Evolutionary conservation across 163 green algal species (phyloP).

Genomic region (Chlorella variabilis): DNA sequence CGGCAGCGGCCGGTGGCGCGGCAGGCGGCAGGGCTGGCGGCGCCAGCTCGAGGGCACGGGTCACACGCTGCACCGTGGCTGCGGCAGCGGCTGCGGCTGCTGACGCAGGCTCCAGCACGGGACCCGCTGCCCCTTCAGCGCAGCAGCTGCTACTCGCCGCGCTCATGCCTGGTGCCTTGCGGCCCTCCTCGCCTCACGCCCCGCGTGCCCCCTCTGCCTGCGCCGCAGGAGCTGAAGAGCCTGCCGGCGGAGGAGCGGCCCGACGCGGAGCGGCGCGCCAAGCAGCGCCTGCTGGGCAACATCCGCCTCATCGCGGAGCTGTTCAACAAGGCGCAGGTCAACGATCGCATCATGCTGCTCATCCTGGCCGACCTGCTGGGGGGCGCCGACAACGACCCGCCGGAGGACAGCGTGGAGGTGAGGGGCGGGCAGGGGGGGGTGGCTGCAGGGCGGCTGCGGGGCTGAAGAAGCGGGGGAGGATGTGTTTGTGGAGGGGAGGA

Average conservation of each 20-base stretch:
- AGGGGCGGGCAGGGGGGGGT: background rate
- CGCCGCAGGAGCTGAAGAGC: constrained; percentile 33
- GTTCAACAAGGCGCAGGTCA: constrained; percentile 86
- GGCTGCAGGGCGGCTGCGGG: background rate
- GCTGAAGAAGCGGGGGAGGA: background rate
- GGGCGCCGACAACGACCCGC: constrained; percentile 37
- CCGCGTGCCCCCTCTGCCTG: background rate
- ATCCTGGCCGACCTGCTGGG: constrained; percentile 89
- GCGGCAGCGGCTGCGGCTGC: no score
- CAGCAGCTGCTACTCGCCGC: no score
- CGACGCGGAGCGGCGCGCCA: constrained; percentile 67
- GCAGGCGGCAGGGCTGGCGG: no score
- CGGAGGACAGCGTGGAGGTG: constrained; percentile 48
- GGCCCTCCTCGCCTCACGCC: background rate
- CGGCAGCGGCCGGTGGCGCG: background rate
- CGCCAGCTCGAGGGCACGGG: no score
- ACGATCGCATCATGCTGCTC: constrained; percentile 91
- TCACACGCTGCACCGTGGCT: no score
- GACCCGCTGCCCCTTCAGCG: no score
- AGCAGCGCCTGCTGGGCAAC: constrained; percentile 94
- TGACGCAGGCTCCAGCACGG: no score
- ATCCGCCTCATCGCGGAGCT: constrained; percentile 98
- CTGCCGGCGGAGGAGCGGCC: constrained; percentile 63
- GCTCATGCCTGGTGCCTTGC: no score
- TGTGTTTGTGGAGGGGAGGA: constrained; percentile 2